phyloP scores from a whole-genome alignment of 192 early-diverging fungal species.

The Coemansia aciculifera region DNA sequence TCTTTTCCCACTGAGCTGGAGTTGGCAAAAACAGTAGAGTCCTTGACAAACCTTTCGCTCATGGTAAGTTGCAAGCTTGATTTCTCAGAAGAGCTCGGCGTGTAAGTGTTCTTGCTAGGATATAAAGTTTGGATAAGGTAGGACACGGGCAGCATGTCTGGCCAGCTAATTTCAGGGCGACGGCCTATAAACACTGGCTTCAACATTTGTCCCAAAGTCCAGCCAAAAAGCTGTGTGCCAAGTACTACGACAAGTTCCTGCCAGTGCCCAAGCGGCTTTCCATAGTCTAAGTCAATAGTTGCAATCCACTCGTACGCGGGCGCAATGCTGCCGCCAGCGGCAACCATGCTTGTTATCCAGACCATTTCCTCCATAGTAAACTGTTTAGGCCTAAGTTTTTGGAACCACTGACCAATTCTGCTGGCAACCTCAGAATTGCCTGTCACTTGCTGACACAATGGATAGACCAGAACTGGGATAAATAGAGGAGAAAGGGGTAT shows the following conservation, averaged over 20 bases:
- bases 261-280: conserved; percentile 30
- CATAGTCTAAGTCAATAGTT: conserved; percentile 43
- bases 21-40: too few species aligned
- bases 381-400: neutral
- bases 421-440: neutral
- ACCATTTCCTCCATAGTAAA: conserved; percentile 42
- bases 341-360: conserved; percentile 49
- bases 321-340: conserved; percentile 47
- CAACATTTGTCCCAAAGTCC: conserved; percentile 45
- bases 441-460: conserved; percentile 22
- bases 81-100: neutral
- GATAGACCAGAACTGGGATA: conserved; percentile 42
- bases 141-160: conserved; percentile 40
- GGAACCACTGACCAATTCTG: neutral
- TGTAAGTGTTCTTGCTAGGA: neutral
- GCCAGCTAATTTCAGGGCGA: conserved; percentile 33
- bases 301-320: conserved; percentile 52
- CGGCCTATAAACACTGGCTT: conserved; percentile 38
- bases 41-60: neutral
- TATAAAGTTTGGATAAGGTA: conserved; percentile 44
- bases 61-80: neutral
- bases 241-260: conserved; percentile 37
- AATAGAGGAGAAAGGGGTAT: conserved; percentile 44
- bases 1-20: neutral
- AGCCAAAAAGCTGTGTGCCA: conserved; percentile 44